These are phyloP conservation scores for Fusarium pininemorale DNA, from an alignment of 2,329 filamentous ascomycete species.

Conservation along the genomic window DNA sequence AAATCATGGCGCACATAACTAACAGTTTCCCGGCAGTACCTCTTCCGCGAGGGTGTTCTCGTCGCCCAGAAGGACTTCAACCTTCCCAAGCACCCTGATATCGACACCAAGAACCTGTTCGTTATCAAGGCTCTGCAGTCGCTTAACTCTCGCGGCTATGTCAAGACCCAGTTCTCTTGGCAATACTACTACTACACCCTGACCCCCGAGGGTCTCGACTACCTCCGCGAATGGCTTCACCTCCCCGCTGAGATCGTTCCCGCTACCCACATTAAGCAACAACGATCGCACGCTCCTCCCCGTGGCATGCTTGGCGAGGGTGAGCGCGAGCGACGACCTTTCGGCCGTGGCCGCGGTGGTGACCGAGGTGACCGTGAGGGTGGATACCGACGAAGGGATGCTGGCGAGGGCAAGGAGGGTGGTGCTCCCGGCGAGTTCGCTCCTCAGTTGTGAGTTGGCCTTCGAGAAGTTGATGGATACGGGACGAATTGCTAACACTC, in stretches of 20 bases:
- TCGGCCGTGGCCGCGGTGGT: constrained; percentile 80
- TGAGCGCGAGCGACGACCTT: constrained; percentile 82
- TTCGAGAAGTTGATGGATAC: not conserved
- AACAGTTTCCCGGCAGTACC: constrained; percentile 69
- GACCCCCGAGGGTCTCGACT: constrained; percentile 99
- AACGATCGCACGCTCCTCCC: constrained; percentile 97
- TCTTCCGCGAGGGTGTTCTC: constrained; percentile 93
- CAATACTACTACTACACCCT: constrained; percentile 99
- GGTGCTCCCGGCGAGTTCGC: constrained; percentile 91
- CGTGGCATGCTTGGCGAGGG: constrained; percentile 97
- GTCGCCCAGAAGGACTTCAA: constrained; percentile 99
- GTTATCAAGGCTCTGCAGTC: constrained; percentile 99
- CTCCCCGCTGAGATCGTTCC: constrained; percentile 99
- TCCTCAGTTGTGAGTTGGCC: constrained; percentile 79
- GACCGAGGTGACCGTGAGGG: constrained; percentile 85
- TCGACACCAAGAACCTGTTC: constrained; percentile 99
- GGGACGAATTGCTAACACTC: constrained; percentile 47
- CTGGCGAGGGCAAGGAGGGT: constrained; percentile 88
- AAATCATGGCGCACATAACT: constrained; percentile 29
- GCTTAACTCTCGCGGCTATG: constrained; percentile 94
- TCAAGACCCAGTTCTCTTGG: constrained; percentile 99
- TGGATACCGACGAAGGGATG: constrained; percentile 91
- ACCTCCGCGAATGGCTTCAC: constrained; percentile 99
- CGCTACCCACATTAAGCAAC: constrained; percentile 99
- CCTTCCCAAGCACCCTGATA: constrained; percentile 95